These are phyloP conservation scores for Xylariaceae sp. DNA, from an alignment of 2,329 filamentous ascomycete genomes.

Conservation along the genomic window DNA sequence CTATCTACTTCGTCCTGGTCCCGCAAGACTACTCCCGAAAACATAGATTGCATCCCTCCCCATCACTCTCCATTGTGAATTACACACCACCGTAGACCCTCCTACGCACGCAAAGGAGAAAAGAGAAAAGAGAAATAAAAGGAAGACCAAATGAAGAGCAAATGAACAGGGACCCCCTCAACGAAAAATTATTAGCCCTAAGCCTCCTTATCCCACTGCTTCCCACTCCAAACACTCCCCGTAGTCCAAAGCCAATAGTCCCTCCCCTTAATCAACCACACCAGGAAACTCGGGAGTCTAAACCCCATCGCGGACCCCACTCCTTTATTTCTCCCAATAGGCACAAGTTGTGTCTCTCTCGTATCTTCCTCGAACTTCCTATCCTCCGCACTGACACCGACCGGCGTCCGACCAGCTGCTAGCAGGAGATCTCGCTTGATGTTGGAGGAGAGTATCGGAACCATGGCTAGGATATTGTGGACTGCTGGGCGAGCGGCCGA, in stretches of 20 bases:
- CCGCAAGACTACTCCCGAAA: no score
- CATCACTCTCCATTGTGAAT: no score
- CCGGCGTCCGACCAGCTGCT: conserved; percentile 24
- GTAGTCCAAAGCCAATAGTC: conserved; percentile 53
- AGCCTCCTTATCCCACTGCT: conserved; percentile 47
- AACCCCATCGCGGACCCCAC: conserved; percentile 45
- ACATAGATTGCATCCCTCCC: no score
- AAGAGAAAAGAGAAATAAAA: no score
- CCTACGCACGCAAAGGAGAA: no score
- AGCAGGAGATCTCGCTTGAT: conserved; percentile 48
- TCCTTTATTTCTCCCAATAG: conserved; percentile 43
- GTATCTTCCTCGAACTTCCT: conserved; percentile 41
- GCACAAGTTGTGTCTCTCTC: conserved; percentile 45
- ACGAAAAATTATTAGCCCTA: neutral
- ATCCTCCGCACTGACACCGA: conserved; percentile 25
- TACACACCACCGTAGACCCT: no score
- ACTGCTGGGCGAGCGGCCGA: conserved; percentile 40
- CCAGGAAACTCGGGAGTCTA: conserved; percentile 41
- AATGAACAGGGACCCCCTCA: no score
- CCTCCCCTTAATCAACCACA: conserved; percentile 50
- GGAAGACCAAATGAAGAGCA: no score
- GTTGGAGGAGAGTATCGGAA: conserved; percentile 46
- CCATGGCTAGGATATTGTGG: conserved; percentile 39
- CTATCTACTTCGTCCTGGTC: no score
- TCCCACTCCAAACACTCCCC: conserved; percentile 47